Conservation (phyloP, 2,329 filamentous ascomycete species). For the Hymenoscyphus salicellus region DNA sequence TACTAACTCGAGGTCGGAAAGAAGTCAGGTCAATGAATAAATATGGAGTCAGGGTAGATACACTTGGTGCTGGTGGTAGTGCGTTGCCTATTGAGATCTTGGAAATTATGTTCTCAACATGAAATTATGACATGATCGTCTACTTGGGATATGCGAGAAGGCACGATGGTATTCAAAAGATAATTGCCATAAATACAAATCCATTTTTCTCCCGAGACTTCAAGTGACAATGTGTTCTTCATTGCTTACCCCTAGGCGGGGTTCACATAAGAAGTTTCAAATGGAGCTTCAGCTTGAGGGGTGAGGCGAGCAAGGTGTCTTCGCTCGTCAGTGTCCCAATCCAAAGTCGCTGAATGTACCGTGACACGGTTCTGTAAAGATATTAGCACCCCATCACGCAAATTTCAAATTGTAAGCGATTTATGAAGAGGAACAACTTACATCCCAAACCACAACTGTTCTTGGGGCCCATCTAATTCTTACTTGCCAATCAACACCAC, state of each 20-base stretch:
- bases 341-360: conserved; percentile 73
- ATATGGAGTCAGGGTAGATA: too few relatives aligned
- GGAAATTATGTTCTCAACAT: too few relatives aligned
- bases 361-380: conserved; percentile 63
- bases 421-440: conserved; percentile 34
- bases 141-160: too few relatives aligned
- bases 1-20: too few relatives aligned
- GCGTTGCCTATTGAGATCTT: too few relatives aligned
- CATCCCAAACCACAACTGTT: conserved; percentile 81
- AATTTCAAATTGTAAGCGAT: neutral
- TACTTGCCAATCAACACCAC: conserved; percentile 66
- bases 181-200: neutral
- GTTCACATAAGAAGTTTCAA: conserved; percentile 55
- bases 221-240: neutral
- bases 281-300: conserved; percentile 75
- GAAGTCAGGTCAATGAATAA: too few relatives aligned
- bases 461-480: conserved; percentile 72
- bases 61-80: too few relatives aligned
- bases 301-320: conserved; percentile 78
- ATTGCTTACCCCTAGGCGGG: neutral
- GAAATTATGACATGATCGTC: too few relatives aligned
- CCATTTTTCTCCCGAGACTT: neutral
- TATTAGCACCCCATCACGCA: neutral
- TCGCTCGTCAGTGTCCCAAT: conserved; percentile 75
- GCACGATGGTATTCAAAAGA: too few relatives aligned